These are phyloP conservation scores for Cystobasidium ongulense DNA, from an alignment of 768 basidiomycete species.

Conservation along the genomic window DNA sequence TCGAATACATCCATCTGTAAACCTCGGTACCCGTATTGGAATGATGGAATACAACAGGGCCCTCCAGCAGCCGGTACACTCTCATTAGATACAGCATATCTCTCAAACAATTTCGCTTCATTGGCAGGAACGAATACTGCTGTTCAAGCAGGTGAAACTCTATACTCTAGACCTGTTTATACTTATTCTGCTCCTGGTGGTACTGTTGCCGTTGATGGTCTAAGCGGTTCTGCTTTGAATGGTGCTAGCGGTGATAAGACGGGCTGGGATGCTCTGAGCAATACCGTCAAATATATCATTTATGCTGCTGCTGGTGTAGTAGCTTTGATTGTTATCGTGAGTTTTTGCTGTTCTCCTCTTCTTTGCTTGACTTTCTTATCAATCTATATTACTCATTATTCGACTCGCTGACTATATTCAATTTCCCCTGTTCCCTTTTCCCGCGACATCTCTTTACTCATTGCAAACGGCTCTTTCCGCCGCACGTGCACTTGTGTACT, in stretches of 20 bases:
- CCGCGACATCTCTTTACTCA: no score
- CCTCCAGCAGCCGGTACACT: constrained; percentile 3
- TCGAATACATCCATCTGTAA: no score
- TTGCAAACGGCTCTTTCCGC: no score
- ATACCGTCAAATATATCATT: constrained; percentile 23
- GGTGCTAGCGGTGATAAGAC: neutral
- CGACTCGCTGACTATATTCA: neutral
- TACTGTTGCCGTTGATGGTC: neutral
- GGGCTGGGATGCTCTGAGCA: neutral
- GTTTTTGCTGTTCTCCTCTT: neutral
- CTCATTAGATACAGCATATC: neutral
- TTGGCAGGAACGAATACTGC: constrained; percentile 15
- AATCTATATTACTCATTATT: neutral
- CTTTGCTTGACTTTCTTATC: neutral
- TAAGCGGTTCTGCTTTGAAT: neutral
- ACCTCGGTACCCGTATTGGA: no score
- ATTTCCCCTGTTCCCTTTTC: neutral
- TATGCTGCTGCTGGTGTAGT: constrained; percentile 12
- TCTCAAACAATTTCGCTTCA: neutral
- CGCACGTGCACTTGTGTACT: no score
- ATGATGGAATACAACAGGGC: neutral
- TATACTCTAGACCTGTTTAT: neutral
- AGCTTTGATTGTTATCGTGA: constrained; percentile 10
- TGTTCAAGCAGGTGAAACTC: neutral
- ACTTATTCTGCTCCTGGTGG: neutral